A percentile compares a stretch with the other conserved stretches of the same genome.
Conservation (phyloP, 768 basidiomycete species). For the Sistotremastrum suecicum region DNA sequence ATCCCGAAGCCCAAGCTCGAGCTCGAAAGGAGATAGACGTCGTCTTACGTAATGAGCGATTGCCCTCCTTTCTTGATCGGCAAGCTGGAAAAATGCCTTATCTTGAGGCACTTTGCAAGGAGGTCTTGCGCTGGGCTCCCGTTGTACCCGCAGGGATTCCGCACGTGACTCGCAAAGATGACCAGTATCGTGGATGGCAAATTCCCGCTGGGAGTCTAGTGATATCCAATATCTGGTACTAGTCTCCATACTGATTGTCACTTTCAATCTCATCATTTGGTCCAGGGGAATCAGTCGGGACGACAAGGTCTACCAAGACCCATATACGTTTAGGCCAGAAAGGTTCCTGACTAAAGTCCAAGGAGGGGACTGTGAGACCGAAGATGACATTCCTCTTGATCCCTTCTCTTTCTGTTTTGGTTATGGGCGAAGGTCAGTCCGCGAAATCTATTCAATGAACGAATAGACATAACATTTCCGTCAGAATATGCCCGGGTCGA, state of each 20-base stretch:
- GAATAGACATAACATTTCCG: not conserved
- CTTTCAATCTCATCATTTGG: not conserved
- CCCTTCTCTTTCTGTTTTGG: too few species aligned
- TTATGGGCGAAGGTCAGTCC: conserved; percentile 1
- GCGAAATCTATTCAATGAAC: not conserved
- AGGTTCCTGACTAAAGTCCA: conserved; percentile 11
- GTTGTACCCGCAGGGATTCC: conserved; percentile 5
- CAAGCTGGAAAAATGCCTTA: conserved; percentile 10
- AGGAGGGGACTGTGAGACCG: too few species aligned
- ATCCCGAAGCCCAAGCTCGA: conserved; percentile 4
- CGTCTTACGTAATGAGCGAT: conserved; percentile 13
- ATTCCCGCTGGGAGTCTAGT: conserved; percentile 24
- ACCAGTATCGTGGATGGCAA: conserved; percentile 12
- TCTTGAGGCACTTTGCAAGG: conserved; percentile 8
- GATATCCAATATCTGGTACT: conserved; percentile 13
- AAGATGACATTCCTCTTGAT: too few species aligned
- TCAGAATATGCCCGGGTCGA: conserved; percentile 11
- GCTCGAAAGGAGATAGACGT: conserved; percentile 1
- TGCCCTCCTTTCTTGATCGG: conserved; percentile 10
- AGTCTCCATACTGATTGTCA: not conserved
- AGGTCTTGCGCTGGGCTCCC: conserved; percentile 11
- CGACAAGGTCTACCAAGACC: conserved; percentile 18
- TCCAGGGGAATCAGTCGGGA: conserved; percentile 19
- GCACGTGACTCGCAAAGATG: conserved; percentile 15
- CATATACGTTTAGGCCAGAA: conserved; percentile 20